Evolutionary conservation across 352 stramenopile genomes (phyloP).

Genomic region (Plasmopara halstedii): DNA sequence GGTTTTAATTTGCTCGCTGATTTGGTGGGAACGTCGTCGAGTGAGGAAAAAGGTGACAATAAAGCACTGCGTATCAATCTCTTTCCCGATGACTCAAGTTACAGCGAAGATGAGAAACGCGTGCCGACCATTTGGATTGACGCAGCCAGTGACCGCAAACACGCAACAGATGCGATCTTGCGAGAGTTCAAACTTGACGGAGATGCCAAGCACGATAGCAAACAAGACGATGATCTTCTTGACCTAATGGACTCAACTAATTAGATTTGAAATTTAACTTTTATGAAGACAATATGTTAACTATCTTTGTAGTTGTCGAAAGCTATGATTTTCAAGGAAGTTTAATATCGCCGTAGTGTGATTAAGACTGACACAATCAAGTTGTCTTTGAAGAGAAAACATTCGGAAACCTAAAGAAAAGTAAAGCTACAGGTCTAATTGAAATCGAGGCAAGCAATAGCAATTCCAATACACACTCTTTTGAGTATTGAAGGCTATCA

Average conservation of each 20-base stretch:
- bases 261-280: too few relatives aligned
- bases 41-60: conserved; percentile 38
- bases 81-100: conserved; percentile 49
- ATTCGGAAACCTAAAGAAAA: too few relatives aligned
- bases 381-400: too few relatives aligned
- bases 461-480: too few relatives aligned
- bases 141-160: conserved; percentile 65
- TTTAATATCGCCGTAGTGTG: too few relatives aligned
- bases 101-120: conserved; percentile 51
- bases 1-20: conserved; percentile 83
- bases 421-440: too few relatives aligned
- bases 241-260: conserved; percentile 82
- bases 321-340: too few relatives aligned
- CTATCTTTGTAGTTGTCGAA: too few relatives aligned
- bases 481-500: too few relatives aligned
- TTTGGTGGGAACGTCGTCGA: conserved; percentile 56
- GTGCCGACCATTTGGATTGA: conserved; percentile 80
- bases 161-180: conserved; percentile 35
- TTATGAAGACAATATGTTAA: too few relatives aligned
- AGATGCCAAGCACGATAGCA: conserved; percentile 32
- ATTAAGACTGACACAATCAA: too few relatives aligned
- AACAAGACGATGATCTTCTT: conserved; percentile 68
- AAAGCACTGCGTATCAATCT: conserved; percentile 72
- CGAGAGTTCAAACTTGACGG: conserved; percentile 59
- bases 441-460: too few relatives aligned